Percentiles rank a stretch among this genome's conserved stretches.
These are phyloP conservation scores for Irpex lacteus DNA, from an alignment of 1,284 basidiomycete genomes.

Conservation along the genomic window DNA sequence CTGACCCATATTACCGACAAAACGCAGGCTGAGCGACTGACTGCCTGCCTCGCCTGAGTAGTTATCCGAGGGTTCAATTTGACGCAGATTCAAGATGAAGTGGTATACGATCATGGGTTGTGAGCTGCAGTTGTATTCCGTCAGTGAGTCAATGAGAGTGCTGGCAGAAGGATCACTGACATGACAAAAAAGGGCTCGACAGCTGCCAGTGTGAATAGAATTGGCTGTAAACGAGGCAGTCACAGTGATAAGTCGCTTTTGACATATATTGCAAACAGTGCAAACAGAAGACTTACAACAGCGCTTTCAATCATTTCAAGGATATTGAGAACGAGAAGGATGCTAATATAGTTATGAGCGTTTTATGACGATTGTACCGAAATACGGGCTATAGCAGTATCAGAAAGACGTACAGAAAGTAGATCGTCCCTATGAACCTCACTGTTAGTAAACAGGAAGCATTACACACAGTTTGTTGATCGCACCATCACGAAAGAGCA, in stretches of 20 bases:
- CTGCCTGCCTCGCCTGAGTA: background rate
- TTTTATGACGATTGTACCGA: background rate
- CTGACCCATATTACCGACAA: background rate
- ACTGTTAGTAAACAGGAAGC: background rate
- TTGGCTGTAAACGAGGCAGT: background rate
- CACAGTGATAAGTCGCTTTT: background rate
- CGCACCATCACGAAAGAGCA: background rate
- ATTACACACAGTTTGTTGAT: background rate
- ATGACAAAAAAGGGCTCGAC: background rate
- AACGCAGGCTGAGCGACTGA: background rate
- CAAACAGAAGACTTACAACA: background rate
- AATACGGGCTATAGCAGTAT: background rate
- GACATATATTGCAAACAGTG: background rate
- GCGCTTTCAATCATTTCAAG: background rate
- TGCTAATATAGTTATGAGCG: background rate
- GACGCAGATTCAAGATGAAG: background rate
- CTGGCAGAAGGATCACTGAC: background rate
- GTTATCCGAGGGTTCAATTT: background rate
- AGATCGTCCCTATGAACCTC: background rate
- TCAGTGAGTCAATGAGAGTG: background rate
- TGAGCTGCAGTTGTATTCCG: background rate
- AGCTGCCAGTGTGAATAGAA: background rate
- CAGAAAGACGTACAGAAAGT: background rate
- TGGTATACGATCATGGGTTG: background rate
- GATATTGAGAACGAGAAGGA: background rate